Conservation (phyloP, 2,329 filamentous ascomycete species). For the Rugonectria rugulosa region DNA sequence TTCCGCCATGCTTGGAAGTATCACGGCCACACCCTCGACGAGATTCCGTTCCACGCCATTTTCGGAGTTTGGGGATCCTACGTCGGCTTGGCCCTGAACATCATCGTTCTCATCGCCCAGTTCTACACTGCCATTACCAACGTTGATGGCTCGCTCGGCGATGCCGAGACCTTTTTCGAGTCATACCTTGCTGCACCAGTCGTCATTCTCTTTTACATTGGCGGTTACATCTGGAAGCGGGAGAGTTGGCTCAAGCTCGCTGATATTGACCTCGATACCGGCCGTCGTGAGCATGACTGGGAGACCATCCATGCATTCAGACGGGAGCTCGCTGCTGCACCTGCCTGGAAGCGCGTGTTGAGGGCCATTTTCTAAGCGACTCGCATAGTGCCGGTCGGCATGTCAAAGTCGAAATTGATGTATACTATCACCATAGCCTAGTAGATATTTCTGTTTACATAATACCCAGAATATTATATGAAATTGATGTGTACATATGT, state of each 20-base stretch:
- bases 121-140: constrained; percentile 57
- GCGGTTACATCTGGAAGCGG: constrained; percentile 71
- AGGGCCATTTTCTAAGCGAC: constrained; percentile 44
- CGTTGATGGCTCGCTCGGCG: constrained; percentile 37
- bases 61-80: constrained; percentile 70
- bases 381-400: too few relatives aligned
- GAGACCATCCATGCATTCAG: constrained; percentile 61
- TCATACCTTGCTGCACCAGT: constrained; percentile 62
- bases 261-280: constrained; percentile 73
- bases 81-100: constrained; percentile 65
- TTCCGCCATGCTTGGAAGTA: constrained; percentile 70
- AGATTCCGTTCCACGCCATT: constrained; percentile 71
- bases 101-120: constrained; percentile 64
- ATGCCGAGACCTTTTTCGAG: constrained; percentile 59
- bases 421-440: too few relatives aligned
- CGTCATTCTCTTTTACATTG: constrained; percentile 60
- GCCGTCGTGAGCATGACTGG: constrained; percentile 69
- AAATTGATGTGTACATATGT: too few relatives aligned
- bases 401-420: too few relatives aligned
- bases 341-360: constrained; percentile 52
- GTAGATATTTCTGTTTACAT: too few relatives aligned
- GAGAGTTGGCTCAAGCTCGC: constrained; percentile 62
- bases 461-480: too few relatives aligned
- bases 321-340: constrained; percentile 52
- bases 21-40: constrained; percentile 68